These are phyloP conservation scores for Dillenia turbinata DNA, from an alignment of 164 flowering plant species.

Conservation along the genomic window DNA sequence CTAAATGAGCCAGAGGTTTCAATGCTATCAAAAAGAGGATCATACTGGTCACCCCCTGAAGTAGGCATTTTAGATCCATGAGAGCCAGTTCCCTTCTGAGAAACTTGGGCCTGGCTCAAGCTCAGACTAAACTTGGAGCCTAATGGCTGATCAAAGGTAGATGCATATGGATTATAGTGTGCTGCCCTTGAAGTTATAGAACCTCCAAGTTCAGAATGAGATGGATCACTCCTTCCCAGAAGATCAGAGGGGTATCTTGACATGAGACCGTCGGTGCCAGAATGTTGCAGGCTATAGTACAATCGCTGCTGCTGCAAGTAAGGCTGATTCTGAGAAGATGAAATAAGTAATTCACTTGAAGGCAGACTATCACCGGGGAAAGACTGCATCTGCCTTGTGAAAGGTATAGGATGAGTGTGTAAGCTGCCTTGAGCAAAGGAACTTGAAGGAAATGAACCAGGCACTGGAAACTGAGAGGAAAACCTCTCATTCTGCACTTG, in stretches of 20 bases:
- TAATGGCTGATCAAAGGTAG: conserved; percentile 63
- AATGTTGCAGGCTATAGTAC: conserved; percentile 17
- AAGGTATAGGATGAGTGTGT: conserved; percentile 17
- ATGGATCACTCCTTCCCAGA: conserved; percentile 23
- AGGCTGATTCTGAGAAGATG: conserved; percentile 24
- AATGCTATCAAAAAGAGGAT: conserved; percentile 83
- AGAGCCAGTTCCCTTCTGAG: conserved; percentile 22
- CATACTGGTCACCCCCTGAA: conserved; percentile 60
- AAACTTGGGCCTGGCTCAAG: conserved; percentile 23
- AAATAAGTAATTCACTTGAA: conserved; percentile 17
- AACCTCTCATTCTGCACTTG: conserved; percentile 10
- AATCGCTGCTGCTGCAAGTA: conserved; percentile 28
- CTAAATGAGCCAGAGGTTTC: conserved; percentile 46
- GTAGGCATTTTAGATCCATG: conserved; percentile 25
- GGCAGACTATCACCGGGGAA: conserved; percentile 19
- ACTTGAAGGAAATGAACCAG: conserved; percentile 20
- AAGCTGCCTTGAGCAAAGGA: conserved; percentile 16
- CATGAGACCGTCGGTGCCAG: conserved; percentile 14
- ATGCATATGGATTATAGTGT: conserved; percentile 66
- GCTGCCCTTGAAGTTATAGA: conserved; percentile 32
- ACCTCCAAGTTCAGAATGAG: conserved; percentile 33
- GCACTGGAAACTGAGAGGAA: conserved; percentile 21
- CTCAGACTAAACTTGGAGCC: conserved; percentile 39
- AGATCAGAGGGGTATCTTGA: conserved; percentile 27
- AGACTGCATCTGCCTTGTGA: conserved; percentile 17